Evolutionary conservation across 805 yeast species (phyloP), one percentile per base, ranked within the genome.

Genomic region (Naumovozyma castellii): DNA sequence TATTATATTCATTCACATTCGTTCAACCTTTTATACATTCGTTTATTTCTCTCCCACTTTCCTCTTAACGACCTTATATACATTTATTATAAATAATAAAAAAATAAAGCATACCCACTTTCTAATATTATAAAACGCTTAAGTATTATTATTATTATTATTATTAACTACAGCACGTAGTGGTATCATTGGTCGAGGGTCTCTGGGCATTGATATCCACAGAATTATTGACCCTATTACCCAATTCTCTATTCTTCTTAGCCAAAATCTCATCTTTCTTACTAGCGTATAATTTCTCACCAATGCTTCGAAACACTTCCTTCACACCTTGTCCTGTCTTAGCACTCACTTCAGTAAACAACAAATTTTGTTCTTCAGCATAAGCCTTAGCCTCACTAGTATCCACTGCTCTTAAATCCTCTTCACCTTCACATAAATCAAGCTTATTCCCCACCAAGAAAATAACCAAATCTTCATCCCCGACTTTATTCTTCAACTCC

Each of bases 401-500:
- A 3, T 57, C 51, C 6, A 74, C 69, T 34, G 64, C 58, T 46
- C 87, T 66, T 28, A 71, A 69, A 3, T 60, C 63, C 13, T 58
- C 71, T 46, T 80, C 66, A 56, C 78, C 86, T 1, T 69, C 50
- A 28, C 55, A 51, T 35, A 87, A 59, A 61, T 92, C 98, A 3
- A 64, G 50, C 62, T 92, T 92, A 60, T 86, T 92, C 0, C 97
- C 98, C 3, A 90, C 83, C 8, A 92, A 60, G 27, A 90, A 85
- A 47, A 92, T 84, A 34, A 87, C 78, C 38, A 88, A 76, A 39
- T 78, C 72, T 57, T 48, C 76, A 68, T 57, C 76, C 34, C 71
- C 69, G 5, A 94, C 94, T 58, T 87, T 96, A 46, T 81, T 78
- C 62, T 84, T 84, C 45, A 90, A 69, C 64, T 92, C 97, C 41